A percentile compares a stretch with the other conserved stretches of the same genome.
Conservation (phyloP, 306 rosid species). For the Rosa chinensis region DNA sequence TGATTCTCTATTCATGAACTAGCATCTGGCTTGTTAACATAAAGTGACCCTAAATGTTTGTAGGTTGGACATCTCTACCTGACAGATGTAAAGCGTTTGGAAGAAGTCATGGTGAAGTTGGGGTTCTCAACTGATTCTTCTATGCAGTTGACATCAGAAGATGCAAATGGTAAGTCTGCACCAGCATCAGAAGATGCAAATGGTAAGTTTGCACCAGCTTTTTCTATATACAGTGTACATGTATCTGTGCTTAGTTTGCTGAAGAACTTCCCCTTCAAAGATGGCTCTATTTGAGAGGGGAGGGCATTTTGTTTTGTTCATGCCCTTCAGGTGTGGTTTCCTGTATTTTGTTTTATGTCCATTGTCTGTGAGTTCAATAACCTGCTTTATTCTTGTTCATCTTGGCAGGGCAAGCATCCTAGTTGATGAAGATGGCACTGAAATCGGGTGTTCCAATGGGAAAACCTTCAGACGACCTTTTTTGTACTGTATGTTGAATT, state of each 20-base stretch:
- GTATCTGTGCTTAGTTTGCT: background rate
- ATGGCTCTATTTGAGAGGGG: background rate
- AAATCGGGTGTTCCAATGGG: background rate
- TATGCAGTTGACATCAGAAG: slow-evolving; percentile 48
- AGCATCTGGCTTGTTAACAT: slow-evolving; percentile 29
- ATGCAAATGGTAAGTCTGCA: slow-evolving; percentile 49
- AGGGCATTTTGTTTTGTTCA: background rate
- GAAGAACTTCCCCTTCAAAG: background rate
- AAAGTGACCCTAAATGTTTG: background rate
- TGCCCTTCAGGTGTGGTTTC: slow-evolving; percentile 1
- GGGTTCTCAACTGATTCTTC: slow-evolving; percentile 84
- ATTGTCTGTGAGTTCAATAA: background rate
- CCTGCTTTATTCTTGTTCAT: slow-evolving; percentile 15
- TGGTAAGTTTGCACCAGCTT: slow-evolving; percentile 42
- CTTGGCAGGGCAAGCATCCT: slow-evolving; percentile 19
- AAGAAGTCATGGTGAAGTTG: slow-evolving; percentile 70
- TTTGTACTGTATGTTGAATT: background rate
- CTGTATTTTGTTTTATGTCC: background rate
- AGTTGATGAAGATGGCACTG: slow-evolving; percentile 10
- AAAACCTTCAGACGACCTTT: background rate
- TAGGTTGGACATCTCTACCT: slow-evolving; percentile 87
- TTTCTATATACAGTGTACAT: background rate
- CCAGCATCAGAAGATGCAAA: slow-evolving; percentile 40
- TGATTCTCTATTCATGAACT: background rate
- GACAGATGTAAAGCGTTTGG: slow-evolving; percentile 71